Evolutionary conservation across 192 early-diverging fungal genomes (phyloP), one percentile per base, ranked within the genome.

Genomic region (Coemansia sp.): DNA sequence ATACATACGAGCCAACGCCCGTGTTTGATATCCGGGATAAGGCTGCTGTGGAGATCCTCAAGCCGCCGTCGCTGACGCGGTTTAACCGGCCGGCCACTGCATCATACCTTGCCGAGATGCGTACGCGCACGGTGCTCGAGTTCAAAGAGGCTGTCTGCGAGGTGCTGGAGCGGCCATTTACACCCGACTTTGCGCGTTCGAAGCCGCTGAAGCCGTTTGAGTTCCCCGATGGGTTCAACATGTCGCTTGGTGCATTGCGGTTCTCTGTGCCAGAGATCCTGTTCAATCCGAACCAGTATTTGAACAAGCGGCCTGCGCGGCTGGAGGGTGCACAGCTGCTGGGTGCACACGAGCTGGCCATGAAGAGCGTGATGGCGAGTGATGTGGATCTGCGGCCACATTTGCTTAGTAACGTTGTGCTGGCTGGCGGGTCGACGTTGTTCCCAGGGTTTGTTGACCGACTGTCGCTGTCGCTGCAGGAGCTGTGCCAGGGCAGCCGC

Each of bases 91-190:
- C 50, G 23, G 62, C 67, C 5, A 70, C 70, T 0, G 56, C 23
- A n/a, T 80, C 77, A 33, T 99, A 84, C 71, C 84, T 94, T 43
- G 65, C 85, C 25, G 87, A 87, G 50, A 89, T 91, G 67, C 83
- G 89, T 24, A 72, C 84, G 80, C 84, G 89, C 43, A 87, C 85
- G 12, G 77, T 97, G 56, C 84, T 90, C 44, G 97, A 99, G 69
- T 95, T 91, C 73, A 99, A 99, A 65, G 95, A 99, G 56, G 84
- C 89, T 14, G 85, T 94, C 11, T 93, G 92, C 69, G 91, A 95
- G 64, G 86, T 95, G 11, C 51, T 72, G 32, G 77, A 74, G 56
- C 67, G 66, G 2, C 71, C 71, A 0, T 67, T 66, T 50, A 44
- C 42, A 9, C 71, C 42, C 2, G 49, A 32, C n/a, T 30, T 59